Evolutionary conservation across 2,329 filamentous ascomycete genomes (phyloP), one percentile per base, ranked within the genome.

Genomic region (Penicillium sp.): DNA sequence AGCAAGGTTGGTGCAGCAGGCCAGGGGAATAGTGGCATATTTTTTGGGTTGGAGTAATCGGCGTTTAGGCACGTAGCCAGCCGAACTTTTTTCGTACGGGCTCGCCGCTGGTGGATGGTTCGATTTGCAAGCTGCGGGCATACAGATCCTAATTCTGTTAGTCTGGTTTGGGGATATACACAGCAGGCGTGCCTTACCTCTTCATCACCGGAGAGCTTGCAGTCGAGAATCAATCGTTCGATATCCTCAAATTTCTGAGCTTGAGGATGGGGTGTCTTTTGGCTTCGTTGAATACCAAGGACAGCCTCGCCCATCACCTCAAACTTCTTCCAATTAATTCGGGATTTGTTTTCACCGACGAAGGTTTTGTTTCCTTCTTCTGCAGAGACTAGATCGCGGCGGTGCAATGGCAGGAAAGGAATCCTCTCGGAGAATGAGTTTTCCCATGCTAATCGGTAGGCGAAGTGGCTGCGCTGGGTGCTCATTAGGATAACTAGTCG

Each of bases 311-410:
- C 93, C 76, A 98, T 87, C 31, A 99, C 89, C 75, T 98, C 93
- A 68, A 98, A 99, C 72, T 99, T 99, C 76, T 89, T 92, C 95
- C 95, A 99, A 72, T 98, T 98, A 72, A 99, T 91, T 51, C 91
- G 83, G 61, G 91, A 85, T 62, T 82, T 85, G 59, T 86, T 83
- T 2, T 85, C 82, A 8, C 90, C 91, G 1, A 98, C 80, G 72
- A 96, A 93, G 0, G 95, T 98, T 68, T 86, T 86, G 74, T 95
- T 97, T 33, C 93, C 95, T 75, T 96, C 91, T 69, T 96, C 92
- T 0, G 95, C 93, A 13, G 90, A 92, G 1, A 96, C 92, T 25
- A 99, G 82, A 76, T 99, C 95, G 62, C 93, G 85, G 44, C 91
- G 86, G 70, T 96, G 92, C 27, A 98, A 82, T 2, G 95, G 93